Base-by-base conservation (phyloP, 2,329 filamentous ascomycete species). In the Coniella lustricola region DNA sequence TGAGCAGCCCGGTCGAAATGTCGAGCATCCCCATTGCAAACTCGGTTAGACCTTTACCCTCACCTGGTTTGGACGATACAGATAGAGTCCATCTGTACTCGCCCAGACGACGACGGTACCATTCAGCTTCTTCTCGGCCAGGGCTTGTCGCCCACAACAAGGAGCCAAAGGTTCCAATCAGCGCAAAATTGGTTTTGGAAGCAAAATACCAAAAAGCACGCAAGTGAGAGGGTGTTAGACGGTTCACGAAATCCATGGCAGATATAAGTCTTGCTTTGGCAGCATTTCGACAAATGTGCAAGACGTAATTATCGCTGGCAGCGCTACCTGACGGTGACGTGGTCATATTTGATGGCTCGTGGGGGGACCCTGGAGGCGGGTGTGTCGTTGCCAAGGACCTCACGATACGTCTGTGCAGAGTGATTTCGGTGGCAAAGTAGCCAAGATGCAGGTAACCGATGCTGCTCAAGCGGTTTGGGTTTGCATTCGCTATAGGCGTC, bases 211-310 rank as follows among this genome's bases (percentile, higher is more conserved):
- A 97, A 68, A 96, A 96, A 0, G 88, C 80, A n/a, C 85, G 82
- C 25, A 96, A 76, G 59, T 97, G 90, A 32, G 84, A 81, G 0
- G 89, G 88, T 38, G 86, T 89, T 29, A 97, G 78, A 0, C 91
- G 84, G 67, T 96, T 96, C 59, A 95, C 90, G 66, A 96, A 95
- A 64, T 97, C 91, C 87, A 97, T 95, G 55, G 90, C 90, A 18
- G 87, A 94, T 61, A 96, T 95, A 31, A 97, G 77, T 5, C 91
- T 85, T 0, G 91, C 94, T 65, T 96, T 96, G 46, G 91, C 91
- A 3, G 91, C 91, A 49, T 85, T 90, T 46, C 91, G 89, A 67
- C 90, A 95, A 57, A 96, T 95, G 66, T 94, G 88, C 48, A 90
- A 79, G 43, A 95, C 81, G 59, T 96, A 95, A 0, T 84, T 78